These are phyloP conservation scores for Penicillium sp. DNA, from an alignment of 2,329 filamentous ascomycete species.

Conservation along the genomic window DNA sequence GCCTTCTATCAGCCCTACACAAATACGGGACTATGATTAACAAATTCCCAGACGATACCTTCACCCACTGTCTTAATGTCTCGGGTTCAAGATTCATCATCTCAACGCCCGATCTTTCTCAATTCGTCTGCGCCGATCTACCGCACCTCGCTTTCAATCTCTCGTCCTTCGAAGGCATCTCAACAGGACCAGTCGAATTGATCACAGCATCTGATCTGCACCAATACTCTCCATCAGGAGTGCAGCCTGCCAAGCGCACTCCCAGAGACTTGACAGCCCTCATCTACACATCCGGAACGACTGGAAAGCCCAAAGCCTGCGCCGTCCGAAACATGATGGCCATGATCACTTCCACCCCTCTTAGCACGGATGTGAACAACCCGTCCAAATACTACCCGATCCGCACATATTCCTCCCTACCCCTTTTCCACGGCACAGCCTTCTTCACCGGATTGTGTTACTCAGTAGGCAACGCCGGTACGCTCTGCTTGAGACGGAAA, in stretches of 20 bases:
- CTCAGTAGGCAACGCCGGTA: constrained; percentile 42
- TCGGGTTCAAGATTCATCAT: constrained; percentile 45
- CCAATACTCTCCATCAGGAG: constrained; percentile 24
- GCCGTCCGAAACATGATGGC: constrained; percentile 43
- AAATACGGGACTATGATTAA: not conserved
- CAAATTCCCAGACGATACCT: constrained; percentile 42
- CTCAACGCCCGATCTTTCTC: constrained; percentile 47
- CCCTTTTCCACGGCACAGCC: constrained; percentile 53
- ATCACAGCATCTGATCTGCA: constrained; percentile 30
- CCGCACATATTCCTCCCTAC: constrained; percentile 51
- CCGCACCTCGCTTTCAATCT: constrained; percentile 43
- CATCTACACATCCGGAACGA: constrained; percentile 54
- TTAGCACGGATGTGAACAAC: constrained; percentile 38
- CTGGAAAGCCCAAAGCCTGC: constrained; percentile 51
- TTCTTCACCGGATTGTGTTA: constrained; percentile 49
- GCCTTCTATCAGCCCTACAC: not conserved
- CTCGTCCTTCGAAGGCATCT: constrained; percentile 37
- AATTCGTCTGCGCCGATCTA: constrained; percentile 35
- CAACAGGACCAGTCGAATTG: constrained; percentile 25
- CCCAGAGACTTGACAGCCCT: constrained; percentile 40
- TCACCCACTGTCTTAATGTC: constrained; percentile 48
- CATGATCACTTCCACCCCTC: constrained; percentile 40
- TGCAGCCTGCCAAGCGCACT: constrained; percentile 35
- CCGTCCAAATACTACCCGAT: constrained; percentile 47
- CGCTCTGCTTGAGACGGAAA: constrained; percentile 48